Conservation (phyloP, 2,329 filamentous ascomycete genomes). For the Septoria linicola region DNA sequence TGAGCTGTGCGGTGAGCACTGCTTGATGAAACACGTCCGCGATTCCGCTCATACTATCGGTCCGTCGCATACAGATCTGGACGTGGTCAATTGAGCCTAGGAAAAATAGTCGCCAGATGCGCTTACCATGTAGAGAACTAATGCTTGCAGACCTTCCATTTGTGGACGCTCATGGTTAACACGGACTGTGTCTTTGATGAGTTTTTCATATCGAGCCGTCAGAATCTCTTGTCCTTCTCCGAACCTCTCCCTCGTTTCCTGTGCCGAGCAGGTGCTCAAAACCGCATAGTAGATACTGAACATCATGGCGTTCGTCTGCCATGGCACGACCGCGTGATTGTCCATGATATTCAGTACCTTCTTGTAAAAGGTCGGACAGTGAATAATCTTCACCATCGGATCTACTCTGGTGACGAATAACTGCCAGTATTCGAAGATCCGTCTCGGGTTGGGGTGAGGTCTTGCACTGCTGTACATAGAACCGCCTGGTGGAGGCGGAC, state of each 20-base stretch:
- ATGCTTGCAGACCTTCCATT: conserved; percentile 26
- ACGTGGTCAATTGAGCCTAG: background rate
- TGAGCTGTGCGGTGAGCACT: conserved; percentile 26
- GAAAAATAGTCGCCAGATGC: too few relatives aligned
- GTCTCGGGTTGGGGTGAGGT: conserved; percentile 22
- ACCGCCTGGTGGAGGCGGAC: background rate
- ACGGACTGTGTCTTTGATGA: conserved; percentile 21
- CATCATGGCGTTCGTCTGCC: conserved; percentile 24
- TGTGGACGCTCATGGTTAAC: conserved; percentile 23
- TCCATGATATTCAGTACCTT: conserved; percentile 26
- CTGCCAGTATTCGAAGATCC: conserved; percentile 33
- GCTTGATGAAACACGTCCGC: conserved; percentile 25
- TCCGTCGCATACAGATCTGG: conserved; percentile 25
- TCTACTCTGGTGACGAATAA: conserved; percentile 31
- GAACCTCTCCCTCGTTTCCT: conserved; percentile 27
- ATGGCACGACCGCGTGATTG: conserved; percentile 15
- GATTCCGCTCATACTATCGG: conserved; percentile 18
- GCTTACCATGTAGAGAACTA: conserved; percentile 28
- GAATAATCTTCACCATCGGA: conserved; percentile 33
- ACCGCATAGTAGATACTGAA: conserved; percentile 32
- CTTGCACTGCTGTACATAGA: conserved; percentile 2
- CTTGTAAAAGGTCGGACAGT: conserved; percentile 28
- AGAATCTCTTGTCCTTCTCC: conserved; percentile 26
- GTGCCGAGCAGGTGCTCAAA: conserved; percentile 29
- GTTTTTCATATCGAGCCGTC: conserved; percentile 21